Conservation (phyloP, 2,329 filamentous ascomycete genomes). For the Epichloe uncinata region DNA sequence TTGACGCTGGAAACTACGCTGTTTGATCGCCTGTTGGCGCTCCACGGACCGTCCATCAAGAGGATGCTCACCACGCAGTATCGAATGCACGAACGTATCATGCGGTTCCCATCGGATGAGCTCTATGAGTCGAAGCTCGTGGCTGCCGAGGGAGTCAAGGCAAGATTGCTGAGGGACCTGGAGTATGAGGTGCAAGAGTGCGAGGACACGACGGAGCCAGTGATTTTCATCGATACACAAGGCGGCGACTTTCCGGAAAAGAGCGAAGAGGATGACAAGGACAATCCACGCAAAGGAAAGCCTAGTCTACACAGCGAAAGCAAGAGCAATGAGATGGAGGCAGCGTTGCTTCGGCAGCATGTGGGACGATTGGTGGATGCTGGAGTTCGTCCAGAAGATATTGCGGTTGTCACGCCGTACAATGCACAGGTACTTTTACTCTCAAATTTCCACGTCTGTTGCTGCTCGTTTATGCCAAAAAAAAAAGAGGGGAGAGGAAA, state of each 20-base stretch:
- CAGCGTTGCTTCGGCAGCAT: slow-evolving; percentile 64
- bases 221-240: slow-evolving; percentile 94
- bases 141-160: slow-evolving; percentile 67
- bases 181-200: slow-evolving; percentile 64
- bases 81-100: slow-evolving; percentile 93
- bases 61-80: slow-evolving; percentile 95
- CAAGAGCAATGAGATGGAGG: slow-evolving; percentile 89
- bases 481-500: not conserved
- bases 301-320: slow-evolving; percentile 42
- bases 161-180: slow-evolving; percentile 61
- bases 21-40: slow-evolving; percentile 72
- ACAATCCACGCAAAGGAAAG: slow-evolving; percentile 29
- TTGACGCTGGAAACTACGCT: slow-evolving; percentile 74
- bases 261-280: slow-evolving; percentile 56
- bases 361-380: slow-evolving; percentile 63
- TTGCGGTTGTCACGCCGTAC: slow-evolving; percentile 91
- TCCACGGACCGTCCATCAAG: slow-evolving; percentile 78
- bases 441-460: not conserved
- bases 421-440: slow-evolving; percentile 59
- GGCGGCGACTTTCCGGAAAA: slow-evolving; percentile 84
- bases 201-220: slow-evolving; percentile 75
- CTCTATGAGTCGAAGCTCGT: slow-evolving; percentile 73
- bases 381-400: slow-evolving; percentile 69
- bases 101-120: slow-evolving; percentile 83
- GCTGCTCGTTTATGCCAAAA: not conserved